phyloP scores from a whole-genome alignment of 768 basidiomycete genomes.

The Neoboletus magnificus region DNA sequence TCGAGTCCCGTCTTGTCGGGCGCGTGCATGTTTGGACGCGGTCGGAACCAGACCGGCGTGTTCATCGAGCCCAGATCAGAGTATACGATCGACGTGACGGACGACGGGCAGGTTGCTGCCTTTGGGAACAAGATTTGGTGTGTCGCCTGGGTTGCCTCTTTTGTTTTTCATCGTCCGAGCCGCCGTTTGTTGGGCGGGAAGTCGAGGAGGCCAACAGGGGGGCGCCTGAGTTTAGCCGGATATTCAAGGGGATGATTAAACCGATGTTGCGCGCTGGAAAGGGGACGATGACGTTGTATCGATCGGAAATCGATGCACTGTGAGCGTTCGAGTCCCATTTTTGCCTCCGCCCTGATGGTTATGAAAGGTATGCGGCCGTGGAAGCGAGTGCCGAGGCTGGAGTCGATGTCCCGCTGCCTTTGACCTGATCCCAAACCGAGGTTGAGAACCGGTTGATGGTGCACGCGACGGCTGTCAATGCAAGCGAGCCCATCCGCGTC shows the following conservation, averaged over 20 bases:
- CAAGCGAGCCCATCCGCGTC: neutral
- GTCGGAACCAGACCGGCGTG: constrained; percentile 27
- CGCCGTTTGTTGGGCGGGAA: constrained; percentile 25
- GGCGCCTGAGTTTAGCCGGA: constrained; percentile 40
- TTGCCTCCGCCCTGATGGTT: neutral
- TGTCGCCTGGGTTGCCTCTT: neutral
- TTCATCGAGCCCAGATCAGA: constrained; percentile 33
- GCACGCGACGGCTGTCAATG: constrained; percentile 22
- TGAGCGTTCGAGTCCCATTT: constrained; percentile 18
- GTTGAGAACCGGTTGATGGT: constrained; percentile 28
- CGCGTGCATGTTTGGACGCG: constrained; percentile 40
- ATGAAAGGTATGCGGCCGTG: constrained; percentile 25
- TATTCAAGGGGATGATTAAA: constrained; percentile 54
- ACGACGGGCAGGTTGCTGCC: constrained; percentile 26
- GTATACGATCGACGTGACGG: constrained; percentile 31
- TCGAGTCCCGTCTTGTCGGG: constrained; percentile 25
- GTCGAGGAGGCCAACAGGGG: constrained; percentile 43
- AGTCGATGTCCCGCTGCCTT: constrained; percentile 22
- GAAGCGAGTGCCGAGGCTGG: constrained; percentile 24
- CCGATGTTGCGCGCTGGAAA: constrained; percentile 46
- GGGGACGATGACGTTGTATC: constrained; percentile 40
- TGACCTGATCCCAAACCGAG: constrained; percentile 19
- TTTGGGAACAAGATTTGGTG: constrained; percentile 40
- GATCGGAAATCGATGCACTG: constrained; percentile 45
- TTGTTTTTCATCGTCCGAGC: too few relatives aligned